A percentile compares a stretch with the other conserved stretches of the same genome.
phyloP scores from a whole-genome alignment of 2,329 filamentous ascomycete genomes.

The Coniochaeta sp. region DNA sequence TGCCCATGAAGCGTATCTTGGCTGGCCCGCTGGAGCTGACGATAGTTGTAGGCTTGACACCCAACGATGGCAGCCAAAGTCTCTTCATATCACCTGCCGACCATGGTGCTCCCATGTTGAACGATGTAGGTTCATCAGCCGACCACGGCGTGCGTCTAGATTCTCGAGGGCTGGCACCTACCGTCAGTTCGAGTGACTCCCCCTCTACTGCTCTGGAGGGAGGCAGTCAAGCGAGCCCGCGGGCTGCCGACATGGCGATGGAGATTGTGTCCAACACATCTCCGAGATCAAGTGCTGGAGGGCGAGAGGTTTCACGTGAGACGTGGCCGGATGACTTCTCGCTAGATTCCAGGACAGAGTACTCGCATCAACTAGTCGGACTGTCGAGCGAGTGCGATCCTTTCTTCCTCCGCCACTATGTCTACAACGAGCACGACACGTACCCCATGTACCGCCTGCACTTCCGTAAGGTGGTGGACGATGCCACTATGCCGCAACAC shows the following conservation, averaged over 20 bases:
- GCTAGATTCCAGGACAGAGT: slow-evolving; percentile 10
- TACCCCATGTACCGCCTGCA: slow-evolving; percentile 17
- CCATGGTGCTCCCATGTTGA: background rate
- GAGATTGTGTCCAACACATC: background rate
- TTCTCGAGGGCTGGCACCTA: background rate
- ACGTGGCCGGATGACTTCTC: slow-evolving; percentile 10
- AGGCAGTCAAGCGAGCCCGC: background rate
- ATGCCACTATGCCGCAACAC: slow-evolving; percentile 1
- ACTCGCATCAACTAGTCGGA: slow-evolving; percentile 14
- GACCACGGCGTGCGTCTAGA: background rate
- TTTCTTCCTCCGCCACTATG: slow-evolving; percentile 14
- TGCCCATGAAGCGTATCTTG: background rate
- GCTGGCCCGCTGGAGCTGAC: background rate
- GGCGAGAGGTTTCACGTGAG: background rate
- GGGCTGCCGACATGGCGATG: background rate
- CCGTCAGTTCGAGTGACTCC: background rate
- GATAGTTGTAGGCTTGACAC: background rate
- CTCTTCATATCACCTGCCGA: background rate
- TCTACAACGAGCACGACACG: slow-evolving; percentile 12
- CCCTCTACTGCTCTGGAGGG: background rate
- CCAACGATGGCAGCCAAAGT: background rate
- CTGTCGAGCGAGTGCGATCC: slow-evolving; percentile 17
- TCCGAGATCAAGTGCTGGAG: background rate
- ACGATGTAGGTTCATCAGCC: background rate
- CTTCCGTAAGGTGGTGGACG: slow-evolving; percentile 13